Percentiles rank a stretch among this genome's conserved stretches.
Evolutionary conservation across 1,139 yeast genomes (phyloP).

Genomic region (Meyerozyma guilliermondii): DNA sequence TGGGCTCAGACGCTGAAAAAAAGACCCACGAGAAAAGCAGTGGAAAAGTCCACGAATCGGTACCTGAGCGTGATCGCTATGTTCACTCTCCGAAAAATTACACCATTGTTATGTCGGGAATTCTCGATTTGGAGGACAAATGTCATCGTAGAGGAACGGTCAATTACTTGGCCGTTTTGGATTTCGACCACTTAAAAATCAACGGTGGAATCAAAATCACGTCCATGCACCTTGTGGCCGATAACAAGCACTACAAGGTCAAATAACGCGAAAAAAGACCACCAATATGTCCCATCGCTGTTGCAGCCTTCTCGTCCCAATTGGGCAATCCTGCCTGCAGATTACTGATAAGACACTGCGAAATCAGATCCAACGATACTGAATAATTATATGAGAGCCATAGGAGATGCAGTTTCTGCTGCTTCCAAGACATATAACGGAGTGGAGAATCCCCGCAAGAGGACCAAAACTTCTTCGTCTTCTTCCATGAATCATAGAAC

Average conservation of each 20-base stretch:
- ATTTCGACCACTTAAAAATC: conserved; percentile 27
- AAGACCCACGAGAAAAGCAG: conserved; percentile 22
- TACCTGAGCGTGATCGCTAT: conserved; percentile 6
- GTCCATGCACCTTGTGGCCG: conserved; percentile 5
- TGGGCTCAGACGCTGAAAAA: conserved; percentile 18
- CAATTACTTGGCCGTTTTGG: conserved; percentile 26
- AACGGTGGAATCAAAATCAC: conserved; percentile 27
- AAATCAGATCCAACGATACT: too few species aligned
- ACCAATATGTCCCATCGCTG: not conserved
- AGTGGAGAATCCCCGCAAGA: not conserved
- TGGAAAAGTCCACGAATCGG: conserved; percentile 23
- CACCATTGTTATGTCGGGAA: conserved; percentile 21
- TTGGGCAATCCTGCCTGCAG: not conserved
- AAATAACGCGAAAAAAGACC: not conserved
- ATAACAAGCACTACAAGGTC: not conserved
- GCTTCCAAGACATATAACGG: not conserved
- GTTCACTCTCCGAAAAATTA: conserved; percentile 18
- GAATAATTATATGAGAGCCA: too few species aligned
- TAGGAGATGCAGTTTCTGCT: not conserved
- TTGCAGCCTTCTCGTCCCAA: not conserved
- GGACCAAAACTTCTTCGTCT: not conserved
- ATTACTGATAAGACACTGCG: not conserved
- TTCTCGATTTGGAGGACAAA: conserved; percentile 16
- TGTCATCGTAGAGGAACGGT: conserved; percentile 15
- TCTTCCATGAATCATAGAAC: not conserved